Base-by-base conservation (phyloP, 2,329 filamentous ascomycete genomes). In the Phialophora tarda region DNA sequence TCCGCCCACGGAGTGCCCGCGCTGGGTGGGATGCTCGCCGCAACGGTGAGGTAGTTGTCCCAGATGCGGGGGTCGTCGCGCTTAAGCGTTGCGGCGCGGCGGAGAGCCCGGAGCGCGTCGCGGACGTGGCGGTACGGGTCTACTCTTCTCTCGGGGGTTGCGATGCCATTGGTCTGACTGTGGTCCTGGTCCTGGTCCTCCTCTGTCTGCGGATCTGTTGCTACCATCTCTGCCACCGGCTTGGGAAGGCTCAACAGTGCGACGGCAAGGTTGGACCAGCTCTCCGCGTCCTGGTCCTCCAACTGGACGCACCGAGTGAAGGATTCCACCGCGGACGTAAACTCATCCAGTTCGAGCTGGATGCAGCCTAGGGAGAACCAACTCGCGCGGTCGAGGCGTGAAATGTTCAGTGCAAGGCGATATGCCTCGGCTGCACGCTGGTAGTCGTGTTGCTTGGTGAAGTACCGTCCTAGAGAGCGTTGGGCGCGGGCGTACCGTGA, bases 341-440 rank as follows among this genome's bases (percentile, higher is more conserved):
- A 98, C 47, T 89, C 83, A 10, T 87, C 87, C 0, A 96, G 83
- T 59, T 94, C 89, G 23, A 99, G 84, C 71, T 90, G 87, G 60
- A 96, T 92, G 75, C 96, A 97, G 7, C 95, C 95, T 4, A 98
- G 83, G 0, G 93, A 89, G 74, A 92, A 93, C 95, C 95, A 99
- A 64, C 92, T 88, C 61, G 91, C 86, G 1, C 91, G 86, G 75
- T 93, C 94, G 47, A 97, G 83, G 14, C 91, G 86, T 76, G 96
- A 97, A 63, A 92, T 89, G 24, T 84, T 82, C 0, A 97, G 85
- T 28, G 93, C 92, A 66, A 90, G 87, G 55, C 83, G 82, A 77
- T 97, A 99, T 1, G 93, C 91, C 38, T 89, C 87, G 14, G 88
- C 87, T 0, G 94, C 93, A 69, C 88, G 86, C 24, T 82, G 76